These are phyloP conservation scores for Epithele typhae DNA, from an alignment of 768 basidiomycete species.

Conservation along the genomic window DNA sequence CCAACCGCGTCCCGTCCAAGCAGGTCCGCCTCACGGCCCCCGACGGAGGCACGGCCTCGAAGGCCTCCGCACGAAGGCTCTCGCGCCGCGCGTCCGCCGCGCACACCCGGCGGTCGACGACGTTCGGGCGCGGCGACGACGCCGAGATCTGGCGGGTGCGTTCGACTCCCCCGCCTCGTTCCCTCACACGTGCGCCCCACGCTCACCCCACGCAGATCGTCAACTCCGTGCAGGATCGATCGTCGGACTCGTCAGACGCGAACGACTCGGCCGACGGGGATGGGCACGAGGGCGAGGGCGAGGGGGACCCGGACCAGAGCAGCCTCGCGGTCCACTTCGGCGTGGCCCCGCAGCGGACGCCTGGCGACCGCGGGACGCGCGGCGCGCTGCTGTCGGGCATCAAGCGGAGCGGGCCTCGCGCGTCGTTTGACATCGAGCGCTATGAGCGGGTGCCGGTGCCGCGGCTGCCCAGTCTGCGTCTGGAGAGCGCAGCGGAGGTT, in stretches of 20 bases:
- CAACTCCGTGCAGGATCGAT: constrained; percentile 12
- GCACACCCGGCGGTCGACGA: constrained; percentile 12
- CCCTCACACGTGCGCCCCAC: too few relatives aligned
- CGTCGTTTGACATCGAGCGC: constrained; percentile 14
- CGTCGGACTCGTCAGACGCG: too few relatives aligned
- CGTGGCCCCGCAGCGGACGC: not conserved
- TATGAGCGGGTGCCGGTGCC: constrained; percentile 12
- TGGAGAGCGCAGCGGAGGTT: constrained; percentile 3
- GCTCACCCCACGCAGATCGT: constrained; percentile 7
- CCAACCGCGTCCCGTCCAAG: not conserved
- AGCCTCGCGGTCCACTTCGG: not conserved
- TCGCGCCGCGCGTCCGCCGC: constrained; percentile 16
- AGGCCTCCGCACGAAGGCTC: constrained; percentile 5
- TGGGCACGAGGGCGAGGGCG: not conserved
- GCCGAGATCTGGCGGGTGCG: constrained; percentile 11
- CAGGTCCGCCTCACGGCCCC: not conserved
- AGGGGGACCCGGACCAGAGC: not conserved
- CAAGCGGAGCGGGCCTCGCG: constrained; percentile 12
- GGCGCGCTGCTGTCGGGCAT: constrained; percentile 14
- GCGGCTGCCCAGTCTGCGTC: constrained; percentile 8
- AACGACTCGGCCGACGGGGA: constrained; percentile 4
- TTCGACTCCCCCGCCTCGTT: not conserved
- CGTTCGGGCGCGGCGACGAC: constrained; percentile 15
- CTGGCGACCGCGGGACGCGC: not conserved
- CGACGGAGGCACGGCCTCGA: not conserved